Conservation (phyloP, 805 yeast species). For the Middelhovenomyces tepae region DNA sequence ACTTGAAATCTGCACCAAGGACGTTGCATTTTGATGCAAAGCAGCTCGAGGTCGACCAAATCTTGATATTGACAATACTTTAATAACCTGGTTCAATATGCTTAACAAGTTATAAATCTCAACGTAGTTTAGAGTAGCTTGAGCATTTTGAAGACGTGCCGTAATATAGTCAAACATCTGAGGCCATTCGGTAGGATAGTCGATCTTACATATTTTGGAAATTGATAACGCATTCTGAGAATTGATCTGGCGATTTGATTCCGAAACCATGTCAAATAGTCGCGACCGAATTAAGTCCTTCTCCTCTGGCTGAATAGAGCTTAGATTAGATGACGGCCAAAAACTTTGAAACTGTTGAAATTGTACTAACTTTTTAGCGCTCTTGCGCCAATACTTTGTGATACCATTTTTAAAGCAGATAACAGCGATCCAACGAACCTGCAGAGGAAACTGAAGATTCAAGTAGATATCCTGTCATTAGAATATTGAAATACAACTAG, state of each 20-base stretch:
- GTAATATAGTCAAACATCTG: constrained; percentile 54
- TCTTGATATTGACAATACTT: constrained; percentile 62
- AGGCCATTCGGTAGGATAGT: constrained; percentile 87
- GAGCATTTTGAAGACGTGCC: constrained; percentile 29
- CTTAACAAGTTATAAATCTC: constrained; percentile 54
- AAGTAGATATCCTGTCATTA: constrained; percentile 55
- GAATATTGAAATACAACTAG: no score
- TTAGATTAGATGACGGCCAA: neutral
- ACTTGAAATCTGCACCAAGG: constrained; percentile 50
- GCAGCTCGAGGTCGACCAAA: constrained; percentile 78
- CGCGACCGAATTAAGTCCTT: constrained; percentile 52
- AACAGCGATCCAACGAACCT: constrained; percentile 76
- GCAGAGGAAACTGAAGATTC: constrained; percentile 49
- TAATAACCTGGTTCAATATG: constrained; percentile 69
- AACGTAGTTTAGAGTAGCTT: constrained; percentile 32
- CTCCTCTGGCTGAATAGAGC: constrained; percentile 52
- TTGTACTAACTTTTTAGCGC: constrained; percentile 34
- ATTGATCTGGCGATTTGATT: constrained; percentile 63
- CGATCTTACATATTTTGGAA: constrained; percentile 69
- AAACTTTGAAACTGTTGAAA: constrained; percentile 23
- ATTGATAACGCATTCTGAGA: constrained; percentile 81
- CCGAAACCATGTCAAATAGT: constrained; percentile 52
- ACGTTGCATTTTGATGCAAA: constrained; percentile 62
- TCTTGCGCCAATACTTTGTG: constrained; percentile 74
- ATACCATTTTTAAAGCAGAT: constrained; percentile 85